Percentiles rank a stretch among this genome's conserved stretches.
phyloP scores from a whole-genome alignment of 2,329 filamentous ascomycete genomes.

The Venturia carpophila region DNA sequence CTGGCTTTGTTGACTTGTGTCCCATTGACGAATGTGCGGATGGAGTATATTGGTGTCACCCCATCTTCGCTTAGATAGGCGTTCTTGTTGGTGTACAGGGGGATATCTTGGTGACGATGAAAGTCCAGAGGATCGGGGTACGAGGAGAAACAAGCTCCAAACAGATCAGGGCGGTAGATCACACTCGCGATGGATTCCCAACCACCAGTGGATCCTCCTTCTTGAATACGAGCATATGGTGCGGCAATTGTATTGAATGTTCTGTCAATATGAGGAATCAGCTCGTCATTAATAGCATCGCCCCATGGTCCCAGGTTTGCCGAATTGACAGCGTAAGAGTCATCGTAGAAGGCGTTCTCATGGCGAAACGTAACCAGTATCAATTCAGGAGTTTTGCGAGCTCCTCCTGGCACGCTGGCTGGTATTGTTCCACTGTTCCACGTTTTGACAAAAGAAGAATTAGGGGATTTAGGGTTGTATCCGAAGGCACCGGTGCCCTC shows the following conservation, averaged over 20 bases:
- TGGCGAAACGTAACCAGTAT: slow-evolving; percentile 34
- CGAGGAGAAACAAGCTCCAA: slow-evolving; percentile 32
- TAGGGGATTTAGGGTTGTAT: neutral
- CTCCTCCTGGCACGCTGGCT: slow-evolving; percentile 24
- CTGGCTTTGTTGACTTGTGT: slow-evolving; percentile 24
- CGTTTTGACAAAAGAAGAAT: neutral
- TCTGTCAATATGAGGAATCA: slow-evolving; percentile 30
- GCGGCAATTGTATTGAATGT: slow-evolving; percentile 31
- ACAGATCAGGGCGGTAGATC: slow-evolving; percentile 34
- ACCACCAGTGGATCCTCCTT: slow-evolving; percentile 31
- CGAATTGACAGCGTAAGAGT: slow-evolving; percentile 35
- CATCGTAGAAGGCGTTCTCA: slow-evolving; percentile 33
- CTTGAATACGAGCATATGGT: slow-evolving; percentile 32
- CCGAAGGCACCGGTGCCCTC: slow-evolving; percentile 20
- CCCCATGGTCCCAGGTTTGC: slow-evolving; percentile 35
- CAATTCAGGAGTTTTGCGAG: slow-evolving; percentile 29
- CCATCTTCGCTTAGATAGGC: slow-evolving; percentile 28
- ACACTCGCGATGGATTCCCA: slow-evolving; percentile 32
- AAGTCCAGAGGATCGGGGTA: slow-evolving; percentile 34
- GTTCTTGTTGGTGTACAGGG: slow-evolving; percentile 28
- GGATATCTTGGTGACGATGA: slow-evolving; percentile 32
- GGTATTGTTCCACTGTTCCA: slow-evolving; percentile 18
- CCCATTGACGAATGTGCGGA: slow-evolving; percentile 23
- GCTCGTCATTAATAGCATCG: slow-evolving; percentile 35
- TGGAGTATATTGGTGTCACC: slow-evolving; percentile 26